Evolutionary conservation across 108 stramenopile species (phyloP).

Genomic region (Hondaea fermentalgiana): DNA sequence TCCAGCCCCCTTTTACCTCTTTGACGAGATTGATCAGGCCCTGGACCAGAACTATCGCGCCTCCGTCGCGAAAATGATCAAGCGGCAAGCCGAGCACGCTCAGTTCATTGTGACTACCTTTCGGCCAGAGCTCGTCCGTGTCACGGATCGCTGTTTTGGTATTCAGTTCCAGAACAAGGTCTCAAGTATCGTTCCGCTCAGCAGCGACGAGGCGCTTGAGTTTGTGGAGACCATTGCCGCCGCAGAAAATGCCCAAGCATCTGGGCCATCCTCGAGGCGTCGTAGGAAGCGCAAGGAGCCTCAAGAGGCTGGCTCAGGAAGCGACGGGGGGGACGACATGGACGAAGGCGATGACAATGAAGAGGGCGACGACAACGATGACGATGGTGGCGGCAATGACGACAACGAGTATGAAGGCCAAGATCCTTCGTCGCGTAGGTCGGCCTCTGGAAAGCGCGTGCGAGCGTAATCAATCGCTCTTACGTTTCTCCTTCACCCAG

Average conservation of each 20-base stretch:
- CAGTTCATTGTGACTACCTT: slow-evolving; percentile 99
- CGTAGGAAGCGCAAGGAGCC: no score
- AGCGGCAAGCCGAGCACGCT: slow-evolving; percentile 80
- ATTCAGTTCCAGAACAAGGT: slow-evolving; percentile 34
- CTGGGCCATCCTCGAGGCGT: no score
- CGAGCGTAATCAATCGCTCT: neutral
- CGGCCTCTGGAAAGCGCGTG: neutral
- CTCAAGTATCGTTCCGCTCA: slow-evolving; percentile 17
- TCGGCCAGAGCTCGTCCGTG: slow-evolving; percentile 87
- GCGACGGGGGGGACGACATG: no score
- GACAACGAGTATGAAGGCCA: no score
- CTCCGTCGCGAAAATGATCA: slow-evolving; percentile 87
- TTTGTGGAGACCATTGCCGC: neutral
- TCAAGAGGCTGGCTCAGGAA: no score
- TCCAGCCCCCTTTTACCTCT: slow-evolving; percentile 97
- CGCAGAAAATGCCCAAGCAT: neutral
- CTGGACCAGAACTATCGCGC: slow-evolving; percentile 87
- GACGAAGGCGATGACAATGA: neutral
- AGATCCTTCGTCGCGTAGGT: neutral
- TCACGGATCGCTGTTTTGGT: slow-evolving; percentile 55
- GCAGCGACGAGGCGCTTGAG: neutral
- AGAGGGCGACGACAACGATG: neutral
- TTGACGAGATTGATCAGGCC: slow-evolving; percentile 96
- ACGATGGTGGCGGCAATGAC: neutral
- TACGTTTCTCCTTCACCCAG: neutral